A percentile compares a stretch with the other conserved stretches of the same genome.
phyloP scores from a whole-genome alignment of 805 yeast genomes.

The Ogataea minuta region DNA sequence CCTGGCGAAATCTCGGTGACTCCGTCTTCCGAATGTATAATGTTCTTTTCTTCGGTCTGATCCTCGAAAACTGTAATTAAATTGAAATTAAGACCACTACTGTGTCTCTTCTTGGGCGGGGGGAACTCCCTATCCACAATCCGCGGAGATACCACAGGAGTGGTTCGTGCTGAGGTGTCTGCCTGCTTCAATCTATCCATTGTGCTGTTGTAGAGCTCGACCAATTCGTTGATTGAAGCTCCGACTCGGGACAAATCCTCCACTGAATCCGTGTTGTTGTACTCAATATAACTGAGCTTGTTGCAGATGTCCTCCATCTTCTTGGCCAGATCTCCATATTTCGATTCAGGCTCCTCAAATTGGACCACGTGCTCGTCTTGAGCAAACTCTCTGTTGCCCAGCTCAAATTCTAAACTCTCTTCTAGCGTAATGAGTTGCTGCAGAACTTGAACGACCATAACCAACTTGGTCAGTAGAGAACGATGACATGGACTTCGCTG shows the following conservation, averaged over 20 bases:
- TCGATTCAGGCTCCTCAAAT: conserved; percentile 24
- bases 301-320: conserved; percentile 20
- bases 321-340: conserved; percentile 13
- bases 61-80: conserved; percentile 25
- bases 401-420: conserved; percentile 15
- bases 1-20: conserved; percentile 11
- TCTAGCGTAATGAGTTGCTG: conserved; percentile 14
- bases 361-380: not conserved
- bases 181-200: not conserved
- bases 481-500: conserved; percentile 1
- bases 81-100: conserved; percentile 33
- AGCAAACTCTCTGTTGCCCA: conserved; percentile 6
- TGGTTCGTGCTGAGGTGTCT: not conserved
- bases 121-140: conserved; percentile 10
- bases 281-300: conserved; percentile 23
- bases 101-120: conserved; percentile 20
- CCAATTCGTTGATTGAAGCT: conserved; percentile 14
- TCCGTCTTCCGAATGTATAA: conserved; percentile 19
- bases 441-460: conserved; percentile 16
- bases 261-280: conserved; percentile 15
- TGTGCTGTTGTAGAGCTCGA: conserved; percentile 14
- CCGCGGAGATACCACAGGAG: conserved; percentile 11
- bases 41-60: conserved; percentile 4
- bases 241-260: conserved; percentile 16
- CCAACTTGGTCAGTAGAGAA: conserved; percentile 14